Base-by-base conservation (phyloP, 139 green algal genomes). In the Spirogloea muscicola region DNA sequence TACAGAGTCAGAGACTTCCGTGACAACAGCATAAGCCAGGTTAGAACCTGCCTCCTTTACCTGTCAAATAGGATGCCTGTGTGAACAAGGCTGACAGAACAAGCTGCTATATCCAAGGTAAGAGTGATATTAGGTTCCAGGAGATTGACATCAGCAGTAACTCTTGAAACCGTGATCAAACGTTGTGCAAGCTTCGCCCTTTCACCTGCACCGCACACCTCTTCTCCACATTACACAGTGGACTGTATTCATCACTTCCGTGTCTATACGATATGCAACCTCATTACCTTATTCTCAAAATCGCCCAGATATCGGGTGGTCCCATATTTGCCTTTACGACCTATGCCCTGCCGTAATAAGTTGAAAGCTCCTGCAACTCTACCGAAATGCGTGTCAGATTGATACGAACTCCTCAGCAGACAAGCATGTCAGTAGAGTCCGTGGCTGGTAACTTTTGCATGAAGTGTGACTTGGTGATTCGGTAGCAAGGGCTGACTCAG, bases 1-100 rank as follows among this genome's bases (percentile, higher is more conserved):
- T 49, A 80, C 42, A 41, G 9, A 49, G 40, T 80, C 72, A 1
- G 72, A 80, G 1, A 80, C 39, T 43, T 80, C 64, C 27, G 72
- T 78, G 13, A 76, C 37, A 16, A 77, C 31, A 13, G 62, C 71
- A 79, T 77, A 61, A 21, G 64, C 25, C 29, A 79, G 27, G 2
- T 79, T 79, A 41, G 63, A 67, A 9, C 71, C 71, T 1, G 63
- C 62, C 71, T 78, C 61, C 25, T 27, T 25, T 38, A 78, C 40
- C 71, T 79, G 71, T 21, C 46, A 55, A 55, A 55, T 21, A 31
- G 46, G 21, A 55, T 21, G 21, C 21, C 46, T 31, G 21, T 31
- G 21, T 21, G 46, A 55, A 21, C 46, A 31, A 31, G 21, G 21
- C 46, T 21, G 21, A 21, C 21, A 55, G 21, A 55, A 55, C 21